Conservation (phyloP, 768 basidiomycete species). For the Galerina sulciceps region DNA sequence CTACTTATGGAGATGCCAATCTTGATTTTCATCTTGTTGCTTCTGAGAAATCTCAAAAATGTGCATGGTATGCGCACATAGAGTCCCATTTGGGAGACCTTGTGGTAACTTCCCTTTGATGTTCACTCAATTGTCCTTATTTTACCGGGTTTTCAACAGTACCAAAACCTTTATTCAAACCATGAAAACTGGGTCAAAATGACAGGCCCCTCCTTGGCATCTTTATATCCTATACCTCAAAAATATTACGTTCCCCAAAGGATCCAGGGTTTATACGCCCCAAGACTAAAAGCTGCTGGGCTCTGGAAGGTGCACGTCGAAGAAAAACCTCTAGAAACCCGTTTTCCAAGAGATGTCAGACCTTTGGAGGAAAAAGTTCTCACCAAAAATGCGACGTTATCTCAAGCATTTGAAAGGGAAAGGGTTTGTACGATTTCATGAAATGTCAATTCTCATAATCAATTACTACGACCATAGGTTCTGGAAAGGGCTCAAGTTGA, state of each 20-base stretch:
- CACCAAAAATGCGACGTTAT: constrained; percentile 42
- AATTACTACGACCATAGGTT: constrained; percentile 41
- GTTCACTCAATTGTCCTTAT: constrained; percentile 3
- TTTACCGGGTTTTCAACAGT: constrained; percentile 38
- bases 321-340: constrained; percentile 47
- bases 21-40: constrained; percentile 52
- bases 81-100: constrained; percentile 72
- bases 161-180: constrained; percentile 64
- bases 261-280: constrained; percentile 57
- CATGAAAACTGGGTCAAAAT: constrained; percentile 64
- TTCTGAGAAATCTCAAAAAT: constrained; percentile 53
- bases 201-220: constrained; percentile 57
- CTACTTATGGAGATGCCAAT: constrained; percentile 36
- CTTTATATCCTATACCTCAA: constrained; percentile 67
- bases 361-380: constrained; percentile 34
- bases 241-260: constrained; percentile 74
- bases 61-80: constrained; percentile 69
- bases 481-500: constrained; percentile 58
- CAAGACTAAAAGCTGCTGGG: constrained; percentile 64
- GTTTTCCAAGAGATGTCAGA: constrained; percentile 38
- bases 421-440: constrained; percentile 44
- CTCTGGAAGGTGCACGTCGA: constrained; percentile 58
- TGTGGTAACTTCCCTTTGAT: constrained; percentile 53
- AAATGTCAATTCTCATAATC: not conserved
- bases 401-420: constrained; percentile 64